These are phyloP conservation scores for Canariomyces notabilis DNA, from an alignment of 2,329 filamentous ascomycete species.

Conservation along the genomic window DNA sequence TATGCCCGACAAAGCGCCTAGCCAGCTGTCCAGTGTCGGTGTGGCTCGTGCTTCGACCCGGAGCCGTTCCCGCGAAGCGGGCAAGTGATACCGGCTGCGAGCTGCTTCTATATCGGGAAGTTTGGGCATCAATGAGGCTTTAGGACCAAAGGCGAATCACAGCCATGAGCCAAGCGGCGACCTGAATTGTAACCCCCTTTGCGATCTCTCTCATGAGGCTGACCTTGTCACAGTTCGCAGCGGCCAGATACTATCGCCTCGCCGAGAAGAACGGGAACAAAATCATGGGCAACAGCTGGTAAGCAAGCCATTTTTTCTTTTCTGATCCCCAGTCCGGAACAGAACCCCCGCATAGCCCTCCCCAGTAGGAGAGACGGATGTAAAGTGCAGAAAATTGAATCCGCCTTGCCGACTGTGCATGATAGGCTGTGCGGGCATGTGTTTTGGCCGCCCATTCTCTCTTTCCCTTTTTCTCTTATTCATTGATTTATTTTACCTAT, in stretches of 20 bases:
- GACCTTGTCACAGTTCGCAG: conserved; percentile 56
- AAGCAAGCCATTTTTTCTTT: conserved; percentile 35
- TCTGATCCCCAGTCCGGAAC: no score
- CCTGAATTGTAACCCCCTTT: conserved; percentile 6
- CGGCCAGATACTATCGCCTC: conserved; percentile 87
- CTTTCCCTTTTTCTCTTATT: background rate
- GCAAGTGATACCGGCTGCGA: conserved; percentile 1
- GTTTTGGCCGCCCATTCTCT: background rate
- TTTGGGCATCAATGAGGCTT: conserved; percentile 41
- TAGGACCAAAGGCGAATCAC: conserved; percentile 28
- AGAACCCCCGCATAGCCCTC: background rate
- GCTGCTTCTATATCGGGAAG: conserved; percentile 14
- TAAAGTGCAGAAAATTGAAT: no score
- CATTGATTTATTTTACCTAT: background rate
- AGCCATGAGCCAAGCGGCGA: conserved; percentile 9
- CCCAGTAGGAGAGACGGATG: no score
- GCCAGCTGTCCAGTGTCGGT: conserved; percentile 11
- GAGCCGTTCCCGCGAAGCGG: background rate
- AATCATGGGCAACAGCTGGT: conserved; percentile 92
- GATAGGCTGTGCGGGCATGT: background rate
- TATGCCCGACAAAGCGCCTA: background rate
- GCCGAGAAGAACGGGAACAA: conserved; percentile 87
- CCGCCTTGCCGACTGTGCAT: background rate
- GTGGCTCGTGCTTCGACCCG: background rate
- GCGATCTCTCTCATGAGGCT: conserved; percentile 44